Conservation (phyloP, 768 basidiomycete species). For the Collybia mongolica region DNA sequence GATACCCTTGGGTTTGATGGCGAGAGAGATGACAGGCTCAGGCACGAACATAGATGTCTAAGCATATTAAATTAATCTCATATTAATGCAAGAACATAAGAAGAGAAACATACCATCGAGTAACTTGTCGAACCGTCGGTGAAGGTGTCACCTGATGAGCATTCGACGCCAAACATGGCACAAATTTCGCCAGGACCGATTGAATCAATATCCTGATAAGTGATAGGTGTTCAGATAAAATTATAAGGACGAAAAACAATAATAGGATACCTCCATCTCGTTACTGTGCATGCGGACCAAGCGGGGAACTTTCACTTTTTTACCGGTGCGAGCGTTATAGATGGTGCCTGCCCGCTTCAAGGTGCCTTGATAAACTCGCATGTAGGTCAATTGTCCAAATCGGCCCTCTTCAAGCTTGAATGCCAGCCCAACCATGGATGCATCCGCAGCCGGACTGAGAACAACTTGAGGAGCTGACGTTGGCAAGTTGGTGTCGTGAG, state of each 20-base stretch:
- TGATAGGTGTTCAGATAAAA: conserved; percentile 22
- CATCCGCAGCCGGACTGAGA: conserved; percentile 78
- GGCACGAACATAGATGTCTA: conserved; percentile 99
- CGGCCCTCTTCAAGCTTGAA: conserved; percentile 99
- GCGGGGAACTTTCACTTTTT: conserved; percentile 95
- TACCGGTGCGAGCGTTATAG: conserved; percentile 91
- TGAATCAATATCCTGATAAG: conserved; percentile 76
- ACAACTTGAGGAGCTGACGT: conserved; percentile 65
- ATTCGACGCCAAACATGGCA: conserved; percentile 98
- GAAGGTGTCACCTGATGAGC: conserved; percentile 97
- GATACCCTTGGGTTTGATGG: conserved; percentile 87
- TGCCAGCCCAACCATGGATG: conserved; percentile 89
- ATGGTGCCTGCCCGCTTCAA: conserved; percentile 84
- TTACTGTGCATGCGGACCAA: conserved; percentile 98
- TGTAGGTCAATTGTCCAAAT: conserved; percentile 97
- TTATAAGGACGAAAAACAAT: background rate
- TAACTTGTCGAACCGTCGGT: conserved; percentile 86
- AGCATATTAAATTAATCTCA: conserved; percentile 5
- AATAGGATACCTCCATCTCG: conserved; percentile 84
- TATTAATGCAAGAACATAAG: background rate
- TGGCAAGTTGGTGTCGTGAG: conserved; percentile 78
- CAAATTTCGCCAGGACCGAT: conserved; percentile 99
- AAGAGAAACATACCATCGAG: conserved; percentile 73
- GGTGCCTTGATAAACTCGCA: conserved; percentile 96
- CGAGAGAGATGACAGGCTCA: conserved; percentile 95